Conservation (phyloP, 495 filamentous ascomycete genomes). For the Melanomma pulvis-pyrius region DNA sequence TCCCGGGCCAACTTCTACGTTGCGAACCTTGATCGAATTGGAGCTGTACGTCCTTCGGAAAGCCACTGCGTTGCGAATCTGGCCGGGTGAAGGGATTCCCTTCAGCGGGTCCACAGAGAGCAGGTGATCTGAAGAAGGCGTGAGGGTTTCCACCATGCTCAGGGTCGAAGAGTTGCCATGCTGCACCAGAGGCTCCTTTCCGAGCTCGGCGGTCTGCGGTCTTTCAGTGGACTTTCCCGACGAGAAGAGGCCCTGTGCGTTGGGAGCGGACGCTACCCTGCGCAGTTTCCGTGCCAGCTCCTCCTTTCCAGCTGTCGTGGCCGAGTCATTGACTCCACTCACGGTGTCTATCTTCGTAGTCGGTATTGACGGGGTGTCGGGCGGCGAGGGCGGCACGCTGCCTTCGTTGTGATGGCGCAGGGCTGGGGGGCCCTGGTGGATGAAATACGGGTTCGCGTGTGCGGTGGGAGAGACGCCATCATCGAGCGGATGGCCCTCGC, state of each 20-base stretch:
- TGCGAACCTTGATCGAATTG: conserved; percentile 96
- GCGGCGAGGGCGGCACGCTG: conserved; percentile 94
- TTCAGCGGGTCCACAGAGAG: conserved; percentile 54
- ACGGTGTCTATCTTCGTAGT: conserved; percentile 71
- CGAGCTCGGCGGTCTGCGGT: conserved; percentile 77
- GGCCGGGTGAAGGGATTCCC: conserved; percentile 55
- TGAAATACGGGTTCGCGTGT: conserved; percentile 95
- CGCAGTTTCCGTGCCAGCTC: conserved; percentile 90
- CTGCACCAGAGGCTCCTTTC: conserved; percentile 72
- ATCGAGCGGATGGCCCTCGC: conserved; percentile 88
- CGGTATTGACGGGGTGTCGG: conserved; percentile 72
- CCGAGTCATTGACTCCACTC: conserved; percentile 71
- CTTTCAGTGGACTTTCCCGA: conserved; percentile 66
- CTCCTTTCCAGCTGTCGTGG: conserved; percentile 81
- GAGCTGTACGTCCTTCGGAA: conserved; percentile 98
- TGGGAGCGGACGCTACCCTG: conserved; percentile 92
- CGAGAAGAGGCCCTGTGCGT: conserved; percentile 90
- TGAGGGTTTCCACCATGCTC: conserved; percentile 56
- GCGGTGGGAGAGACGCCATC: conserved; percentile 89
- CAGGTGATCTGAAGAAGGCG: conserved; percentile 46
- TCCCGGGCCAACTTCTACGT: conserved; percentile 91
- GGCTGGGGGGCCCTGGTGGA: conserved; percentile 90
- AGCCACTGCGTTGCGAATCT: conserved; percentile 61
- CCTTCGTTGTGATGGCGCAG: conserved; percentile 92
- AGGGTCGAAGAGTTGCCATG: conserved; percentile 58